A percentile compares a stretch with the other conserved stretches of the same genome.
phyloP scores from a whole-genome alignment of 306 rosid genomes.

The Coriaria nepalensis region DNA sequence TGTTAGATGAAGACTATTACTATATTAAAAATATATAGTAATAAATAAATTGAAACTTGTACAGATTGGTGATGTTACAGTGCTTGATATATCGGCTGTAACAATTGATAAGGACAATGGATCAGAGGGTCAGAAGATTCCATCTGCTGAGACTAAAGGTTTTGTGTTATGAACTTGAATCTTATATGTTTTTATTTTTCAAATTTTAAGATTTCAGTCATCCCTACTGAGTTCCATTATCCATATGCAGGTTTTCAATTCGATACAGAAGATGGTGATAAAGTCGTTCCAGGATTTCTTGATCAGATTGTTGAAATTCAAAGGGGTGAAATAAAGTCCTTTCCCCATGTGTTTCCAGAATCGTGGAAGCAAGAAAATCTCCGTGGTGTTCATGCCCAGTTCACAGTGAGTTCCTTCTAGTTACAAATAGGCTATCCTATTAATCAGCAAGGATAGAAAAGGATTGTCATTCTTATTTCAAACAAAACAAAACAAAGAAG shows the following conservation, averaged over 20 bases:
- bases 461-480: no score
- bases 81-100: constrained; percentile 79
- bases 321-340: constrained; percentile 68
- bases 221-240: constrained; percentile 6
- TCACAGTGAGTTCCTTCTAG: constrained; percentile 53
- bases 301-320: constrained; percentile 61
- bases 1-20: neutral
- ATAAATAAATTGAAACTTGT: constrained; percentile 13
- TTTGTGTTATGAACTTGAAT: no score
- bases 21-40: no score
- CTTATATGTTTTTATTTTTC: neutral
- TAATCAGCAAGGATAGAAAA: no score
- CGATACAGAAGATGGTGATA: constrained; percentile 78
- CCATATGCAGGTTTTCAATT: constrained; percentile 53
- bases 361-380: constrained; percentile 83
- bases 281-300: constrained; percentile 65
- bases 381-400: constrained; percentile 74
- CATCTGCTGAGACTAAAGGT: constrained; percentile 95
- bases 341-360: constrained; percentile 80
- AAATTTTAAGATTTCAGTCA: neutral
- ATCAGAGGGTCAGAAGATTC: constrained; percentile 52
- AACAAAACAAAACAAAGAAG: no score
- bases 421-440: no score
- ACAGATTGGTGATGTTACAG: constrained; percentile 74
- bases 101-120: constrained; percentile 60